A percentile compares a stretch with the other conserved stretches of the same genome.
Evolutionary conservation across 495 filamentous ascomycete species (phyloP).

Genomic region (Penicillium salamii): DNA sequence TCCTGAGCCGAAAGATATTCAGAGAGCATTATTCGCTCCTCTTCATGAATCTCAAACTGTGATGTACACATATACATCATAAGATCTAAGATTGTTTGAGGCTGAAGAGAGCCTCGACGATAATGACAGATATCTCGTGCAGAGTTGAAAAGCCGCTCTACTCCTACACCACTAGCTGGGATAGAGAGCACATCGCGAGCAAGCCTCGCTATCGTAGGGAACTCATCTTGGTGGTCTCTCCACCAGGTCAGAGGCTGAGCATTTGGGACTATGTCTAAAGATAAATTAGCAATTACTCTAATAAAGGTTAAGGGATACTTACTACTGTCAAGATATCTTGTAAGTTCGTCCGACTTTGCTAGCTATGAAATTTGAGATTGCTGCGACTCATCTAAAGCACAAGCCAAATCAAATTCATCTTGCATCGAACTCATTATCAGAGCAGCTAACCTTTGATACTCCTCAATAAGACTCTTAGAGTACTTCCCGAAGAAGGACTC

Average conservation of each 20-base stretch:
- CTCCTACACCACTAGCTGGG: slow-evolving; percentile 7
- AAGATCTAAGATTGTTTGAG: slow-evolving; percentile 5
- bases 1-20: no score
- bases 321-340: slow-evolving; percentile 7
- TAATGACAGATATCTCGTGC: slow-evolving; percentile 17
- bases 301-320: background rate
- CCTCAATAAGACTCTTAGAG: no score
- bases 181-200: slow-evolving; percentile 4
- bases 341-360: slow-evolving; percentile 2
- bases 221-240: slow-evolving; percentile 5
- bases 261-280: background rate
- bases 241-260: background rate
- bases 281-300: background rate
- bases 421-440: no score
- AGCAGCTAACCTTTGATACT: no score
- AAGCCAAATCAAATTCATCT: no score
- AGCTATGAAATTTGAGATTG: background rate
- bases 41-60: no score
- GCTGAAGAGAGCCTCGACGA: slow-evolving; percentile 1
- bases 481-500: background rate
- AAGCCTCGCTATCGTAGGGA: slow-evolving; percentile 3
- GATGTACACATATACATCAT: slow-evolving; percentile 9
- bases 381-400: background rate
- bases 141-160: slow-evolving; percentile 17
- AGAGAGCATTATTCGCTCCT: no score